A percentile compares a stretch with the other conserved stretches of the same genome.
These are phyloP conservation scores for Penicilliopsis zonata DNA, from an alignment of 495 filamentous ascomycete genomes.

Conservation along the genomic window DNA sequence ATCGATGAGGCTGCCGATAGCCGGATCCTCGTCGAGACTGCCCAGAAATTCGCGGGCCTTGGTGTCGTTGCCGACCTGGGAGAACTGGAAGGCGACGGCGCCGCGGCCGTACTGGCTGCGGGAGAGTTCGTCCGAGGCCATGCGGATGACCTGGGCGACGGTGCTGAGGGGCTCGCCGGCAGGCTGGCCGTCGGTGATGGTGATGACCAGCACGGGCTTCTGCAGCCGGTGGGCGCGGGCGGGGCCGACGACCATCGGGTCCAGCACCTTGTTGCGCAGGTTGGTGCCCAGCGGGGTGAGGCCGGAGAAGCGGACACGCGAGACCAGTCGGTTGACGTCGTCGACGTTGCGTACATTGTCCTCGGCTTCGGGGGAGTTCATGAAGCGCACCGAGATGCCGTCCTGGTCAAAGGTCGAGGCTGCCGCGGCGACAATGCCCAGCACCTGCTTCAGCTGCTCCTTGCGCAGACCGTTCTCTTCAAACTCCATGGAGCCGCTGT, in stretches of 20 bases:
- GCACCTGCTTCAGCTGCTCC: conserved; percentile 50
- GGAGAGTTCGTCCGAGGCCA: conserved; percentile 31
- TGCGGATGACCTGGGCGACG: conserved; percentile 39
- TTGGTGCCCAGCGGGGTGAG: conserved; percentile 56
- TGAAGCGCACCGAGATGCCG: conserved; percentile 59
- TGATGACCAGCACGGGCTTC: conserved; percentile 59
- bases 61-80: conserved; percentile 60
- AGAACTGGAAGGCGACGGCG: conserved; percentile 57
- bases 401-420: conserved; percentile 60
- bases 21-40: conserved; percentile 50
- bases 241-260: conserved; percentile 42
- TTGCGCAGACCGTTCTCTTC: conserved; percentile 54
- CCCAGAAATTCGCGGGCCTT: conserved; percentile 52
- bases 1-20: conserved; percentile 51
- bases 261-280: conserved; percentile 49
- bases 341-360: conserved; percentile 45
- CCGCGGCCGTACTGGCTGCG: conserved; percentile 36
- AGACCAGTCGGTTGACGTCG: conserved; percentile 46
- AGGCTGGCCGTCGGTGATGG: conserved; percentile 59
- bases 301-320: conserved; percentile 49
- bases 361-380: conserved; percentile 43
- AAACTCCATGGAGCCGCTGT: conserved; percentile 61
- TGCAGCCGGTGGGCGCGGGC: conserved; percentile 36
- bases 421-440: conserved; percentile 48
- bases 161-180: conserved; percentile 39